These are phyloP conservation scores for Cyclanthera cordifolia DNA, from an alignment of 306 rosid genomes.

Conservation along the genomic window DNA sequence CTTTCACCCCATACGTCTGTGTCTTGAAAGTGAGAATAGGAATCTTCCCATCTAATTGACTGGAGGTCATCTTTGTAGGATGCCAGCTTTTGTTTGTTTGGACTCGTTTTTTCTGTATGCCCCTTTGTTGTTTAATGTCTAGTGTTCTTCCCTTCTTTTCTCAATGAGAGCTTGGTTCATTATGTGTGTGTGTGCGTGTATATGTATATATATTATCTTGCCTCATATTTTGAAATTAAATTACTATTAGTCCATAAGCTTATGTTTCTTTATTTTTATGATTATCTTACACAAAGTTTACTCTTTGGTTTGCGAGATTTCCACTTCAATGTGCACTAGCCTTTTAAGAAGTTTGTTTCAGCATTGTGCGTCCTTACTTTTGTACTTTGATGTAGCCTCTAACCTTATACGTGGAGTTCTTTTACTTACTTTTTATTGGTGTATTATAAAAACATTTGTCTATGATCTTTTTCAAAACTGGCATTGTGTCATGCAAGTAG, in stretches of 20 bases:
- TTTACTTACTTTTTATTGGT: neutral
- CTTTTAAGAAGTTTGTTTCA: neutral
- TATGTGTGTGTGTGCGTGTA: too few relatives aligned
- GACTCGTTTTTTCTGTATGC: too few relatives aligned
- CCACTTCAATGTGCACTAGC: neutral
- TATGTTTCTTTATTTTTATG: neutral
- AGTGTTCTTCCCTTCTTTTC: too few relatives aligned
- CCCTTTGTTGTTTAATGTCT: too few relatives aligned
- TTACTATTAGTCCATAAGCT: neutral
- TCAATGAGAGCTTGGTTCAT: too few relatives aligned
- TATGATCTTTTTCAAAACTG: neutral
- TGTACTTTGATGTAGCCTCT: neutral
- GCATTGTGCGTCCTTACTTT: neutral
- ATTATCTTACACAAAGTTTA: neutral
- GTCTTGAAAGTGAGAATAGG: neutral
- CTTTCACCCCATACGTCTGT: neutral
- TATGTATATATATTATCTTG: too few relatives aligned
- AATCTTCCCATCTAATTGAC: too few relatives aligned
- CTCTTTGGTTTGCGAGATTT: neutral
- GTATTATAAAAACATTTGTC: neutral
- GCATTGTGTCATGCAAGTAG: neutral
- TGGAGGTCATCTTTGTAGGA: too few relatives aligned
- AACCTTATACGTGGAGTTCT: neutral
- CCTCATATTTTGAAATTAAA: neutral
- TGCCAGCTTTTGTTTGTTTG: too few relatives aligned